Base-by-base conservation (phyloP, 2,329 filamentous ascomycete genomes). In the Ophiostoma perfectum region DNA sequence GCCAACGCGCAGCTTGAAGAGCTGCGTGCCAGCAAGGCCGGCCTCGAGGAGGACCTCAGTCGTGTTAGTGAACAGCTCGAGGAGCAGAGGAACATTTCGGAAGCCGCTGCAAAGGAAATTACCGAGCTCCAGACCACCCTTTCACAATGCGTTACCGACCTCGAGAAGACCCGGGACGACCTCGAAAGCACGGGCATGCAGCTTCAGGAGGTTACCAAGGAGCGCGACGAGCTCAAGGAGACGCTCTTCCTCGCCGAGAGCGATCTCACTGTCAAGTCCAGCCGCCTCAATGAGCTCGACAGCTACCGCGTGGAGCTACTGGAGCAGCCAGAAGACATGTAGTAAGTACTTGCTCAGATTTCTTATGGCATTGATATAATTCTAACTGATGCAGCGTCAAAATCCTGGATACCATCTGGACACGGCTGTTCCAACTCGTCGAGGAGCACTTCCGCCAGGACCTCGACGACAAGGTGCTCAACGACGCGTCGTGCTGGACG, bases 381-480 rank as follows among this genome's bases (percentile, higher is more conserved):
- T 76, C 75, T 62, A 62, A 62, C 14, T 38, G 38, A 5, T 27
- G 9, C 39, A 63, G 60, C 66, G 75, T 77, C 65, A 72, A 72
- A 4, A 74, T 76, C 41, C 73, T 78, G 42, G 76, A 78, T 71
- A 77, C 73, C 38, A 77, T 78, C 70, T 78, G 76, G 76, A 76
- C 75, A 41, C 73, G 72, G 41, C 74, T 77, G 60, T 74, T 77
- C 38, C 72, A 74, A 39, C 72, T 78, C 0, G 75, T 77, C 68
- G 75, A 77, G 60, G 68, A 68, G 9, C 75, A 75, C 55, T 77
- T 78, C 73, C 73, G 73, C 39, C 74, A 74, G 16, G 75, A 77
- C 70, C 74, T 78, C n/a, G 75, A 76, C 52, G 73, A 75, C 6
- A 44, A 68, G 4, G 75, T 75, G 47, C 74, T 78, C 11, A 38